Percentiles rank a stretch among this genome's conserved stretches.
These are phyloP conservation scores for Sporobolomyces phaffii DNA, from an alignment of 768 basidiomycete genomes.

Conservation along the genomic window DNA sequence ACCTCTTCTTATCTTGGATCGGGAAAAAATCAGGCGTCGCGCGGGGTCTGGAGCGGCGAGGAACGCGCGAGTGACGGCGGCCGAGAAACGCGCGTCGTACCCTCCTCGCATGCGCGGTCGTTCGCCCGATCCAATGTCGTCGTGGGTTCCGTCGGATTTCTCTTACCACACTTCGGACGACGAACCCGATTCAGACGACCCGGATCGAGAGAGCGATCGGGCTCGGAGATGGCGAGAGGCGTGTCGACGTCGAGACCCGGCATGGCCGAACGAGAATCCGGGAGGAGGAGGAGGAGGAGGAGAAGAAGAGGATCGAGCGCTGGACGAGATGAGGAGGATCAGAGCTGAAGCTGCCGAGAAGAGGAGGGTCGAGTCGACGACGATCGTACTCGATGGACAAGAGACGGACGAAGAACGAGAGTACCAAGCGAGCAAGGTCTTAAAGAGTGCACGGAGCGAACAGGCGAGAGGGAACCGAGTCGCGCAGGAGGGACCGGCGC, in stretches of 20 bases:
- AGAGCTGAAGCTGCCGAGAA: slow-evolving; percentile 8
- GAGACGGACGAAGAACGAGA: slow-evolving; percentile 8
- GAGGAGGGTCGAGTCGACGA: neutral
- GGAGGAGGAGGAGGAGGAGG: neutral
- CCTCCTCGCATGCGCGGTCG: neutral
- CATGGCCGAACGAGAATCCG: neutral
- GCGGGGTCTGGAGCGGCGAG: neutral
- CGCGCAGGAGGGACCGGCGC: neutral
- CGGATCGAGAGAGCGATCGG: slow-evolving; percentile 9
- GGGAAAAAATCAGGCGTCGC: too few species aligned
- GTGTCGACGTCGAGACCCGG: too few species aligned
- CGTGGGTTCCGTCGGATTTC: too few species aligned
- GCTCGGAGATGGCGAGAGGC: neutral
- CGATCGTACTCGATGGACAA: neutral
- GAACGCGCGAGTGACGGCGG: neutral
- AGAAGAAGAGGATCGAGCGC: neutral
- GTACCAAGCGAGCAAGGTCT: neutral
- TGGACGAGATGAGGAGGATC: neutral
- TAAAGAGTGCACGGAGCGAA: neutral
- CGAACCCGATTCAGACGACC: slow-evolving; percentile 25
- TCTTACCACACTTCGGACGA: slow-evolving; percentile 4
- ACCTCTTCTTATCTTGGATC: too few species aligned
- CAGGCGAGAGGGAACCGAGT: neutral
- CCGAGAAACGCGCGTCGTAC: neutral
- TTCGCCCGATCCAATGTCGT: too few species aligned